phyloP scores from a whole-genome alignment of 2,329 filamentous ascomycete species.

The Mycosphaerelloides madeirae region DNA sequence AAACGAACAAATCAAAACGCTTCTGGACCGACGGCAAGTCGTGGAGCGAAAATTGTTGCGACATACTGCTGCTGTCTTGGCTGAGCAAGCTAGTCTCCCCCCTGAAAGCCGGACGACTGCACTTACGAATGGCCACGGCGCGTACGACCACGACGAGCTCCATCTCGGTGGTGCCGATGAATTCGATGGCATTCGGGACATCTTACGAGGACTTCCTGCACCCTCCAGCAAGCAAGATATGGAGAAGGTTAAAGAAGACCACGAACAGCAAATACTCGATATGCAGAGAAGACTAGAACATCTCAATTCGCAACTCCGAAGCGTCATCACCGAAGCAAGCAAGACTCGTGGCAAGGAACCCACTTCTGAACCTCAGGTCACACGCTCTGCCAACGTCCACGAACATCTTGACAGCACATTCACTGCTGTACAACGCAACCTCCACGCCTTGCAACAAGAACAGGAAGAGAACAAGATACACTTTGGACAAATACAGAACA shows the following conservation, averaged over 20 bases:
- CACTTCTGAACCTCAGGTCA: conserved; percentile 19
- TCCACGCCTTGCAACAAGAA: conserved; percentile 25
- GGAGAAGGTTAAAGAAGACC: conserved; percentile 19
- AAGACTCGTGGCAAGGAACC: conserved; percentile 23
- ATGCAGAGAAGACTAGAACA: conserved; percentile 31
- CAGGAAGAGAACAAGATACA: conserved; percentile 23
- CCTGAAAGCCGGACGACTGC: conserved; percentile 9
- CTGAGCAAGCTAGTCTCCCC: conserved; percentile 59
- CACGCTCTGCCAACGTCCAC: conserved; percentile 7
- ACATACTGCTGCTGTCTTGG: conserved; percentile 86
- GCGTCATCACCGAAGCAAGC: conserved; percentile 28
- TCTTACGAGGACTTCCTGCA: conserved; percentile 24
- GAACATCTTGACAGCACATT: conserved; percentile 23
- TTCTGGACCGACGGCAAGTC: conserved; percentile 72
- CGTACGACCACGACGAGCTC: conserved; percentile 20
- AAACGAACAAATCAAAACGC: conserved; percentile 69
- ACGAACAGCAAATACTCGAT: conserved; percentile 27
- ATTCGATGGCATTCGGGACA: conserved; percentile 47
- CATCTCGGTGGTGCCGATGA: conserved; percentile 40
- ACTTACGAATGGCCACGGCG: conserved; percentile 14
- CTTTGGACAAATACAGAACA: conserved; percentile 23
- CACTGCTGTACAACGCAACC: conserved; percentile 24
- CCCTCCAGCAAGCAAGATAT: conserved; percentile 16
- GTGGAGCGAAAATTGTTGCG: conserved; percentile 73
- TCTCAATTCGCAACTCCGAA: conserved; percentile 29